Evolutionary conservation across 106 monocot genomes (phyloP), one percentile per base, ranked within the genome.

Genomic region (Agapanthus africanus): DNA sequence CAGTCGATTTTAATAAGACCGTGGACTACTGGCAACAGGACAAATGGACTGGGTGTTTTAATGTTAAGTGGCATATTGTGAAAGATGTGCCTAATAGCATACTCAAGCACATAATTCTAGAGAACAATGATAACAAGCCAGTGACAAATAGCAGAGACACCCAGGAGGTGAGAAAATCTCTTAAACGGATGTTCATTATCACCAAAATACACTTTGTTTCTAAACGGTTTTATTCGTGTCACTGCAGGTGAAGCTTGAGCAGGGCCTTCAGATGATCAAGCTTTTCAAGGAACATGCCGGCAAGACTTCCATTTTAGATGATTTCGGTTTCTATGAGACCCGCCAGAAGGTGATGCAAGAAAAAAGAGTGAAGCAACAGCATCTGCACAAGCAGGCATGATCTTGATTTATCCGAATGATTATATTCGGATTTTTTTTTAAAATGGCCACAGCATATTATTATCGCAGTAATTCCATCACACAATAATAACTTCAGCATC

Each of bases 71-170:
- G 95, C 95, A 97, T 74, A 84, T 97, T 77, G 78, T 97, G 14
- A 91, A 97, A 82, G 95, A 97, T 79, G 88, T 97, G 6, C 95
- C 95, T 2, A 97, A 97, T 78, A 80, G 60, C 67, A 67, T 82
- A 49, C 70, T 97, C 4, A 89, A 86, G 77, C 91, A 89, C 68
- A 88, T 97, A 31, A 86, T 72, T 21, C 61, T 97, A 10, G 95
- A 91, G 57, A 86, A 91, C 66, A 95, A 95, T 73, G 95, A 91
- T 21, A 91, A 85, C 60, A 95, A 91, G 73, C 95, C 95, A 6
- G 95, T 95, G 61, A 95, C 95, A 28, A 91, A 91, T 42, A 95
- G 95, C 50, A 81, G 95, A 76, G 95, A 97, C 75, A 91, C 95
- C 2, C 95, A 97, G 69, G 95, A 97, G 91, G 95, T 89, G 59